Evolutionary conservation across 2,329 filamentous ascomycete genomes (phyloP), one percentile per base, ranked within the genome.

Genomic region (Cyclaneusma minus): DNA sequence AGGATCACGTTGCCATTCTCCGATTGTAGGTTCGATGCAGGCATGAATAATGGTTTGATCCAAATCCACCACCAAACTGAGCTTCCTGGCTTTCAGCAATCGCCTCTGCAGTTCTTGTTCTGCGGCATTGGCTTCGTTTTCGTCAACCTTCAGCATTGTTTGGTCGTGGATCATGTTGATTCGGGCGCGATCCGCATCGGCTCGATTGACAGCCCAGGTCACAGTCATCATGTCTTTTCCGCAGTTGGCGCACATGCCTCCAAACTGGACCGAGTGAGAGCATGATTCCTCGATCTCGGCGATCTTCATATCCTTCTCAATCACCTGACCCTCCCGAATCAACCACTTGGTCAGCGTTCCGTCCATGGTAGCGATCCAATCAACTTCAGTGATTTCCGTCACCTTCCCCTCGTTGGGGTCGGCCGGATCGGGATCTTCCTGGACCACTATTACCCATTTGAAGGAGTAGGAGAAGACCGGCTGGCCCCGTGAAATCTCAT

Each of bases 21-120:
- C 84, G 29, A 98, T 76, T 1, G 89, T 98, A 5, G 85, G 87
- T 41, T 98, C 89, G 43, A 95, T 91, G 35, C 84, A 93, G 14
- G 89, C 89, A 51, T 98, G 89, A 39, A 98, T 98, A 43, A 98
- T 89, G 30, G 89, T 98, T 58, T 95, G 87, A 49, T 98, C 89
- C 29, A 98, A 62, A 61, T 98, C 89, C 40, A 98, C 89, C 14
- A 98, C 89, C 22, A 98, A 64, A 23, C 81, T 92, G 22, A 98
- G 65, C 55, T 92, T 93, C 39, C 78, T 71, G 34, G 78, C 69
- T 32, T 73, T 64, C 22, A 98, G 60, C 21, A 98, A 61, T 12
- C 87, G 74, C 33, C 73, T 68, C 56, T 94, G 92, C 9, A 83
- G 68, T 40, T 92, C 79, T 46, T 85, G 74, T 52, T 95, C 87